phyloP scores from a whole-genome alignment of 2,329 filamentous ascomycete genomes.

The Clarireedia paspali region DNA sequence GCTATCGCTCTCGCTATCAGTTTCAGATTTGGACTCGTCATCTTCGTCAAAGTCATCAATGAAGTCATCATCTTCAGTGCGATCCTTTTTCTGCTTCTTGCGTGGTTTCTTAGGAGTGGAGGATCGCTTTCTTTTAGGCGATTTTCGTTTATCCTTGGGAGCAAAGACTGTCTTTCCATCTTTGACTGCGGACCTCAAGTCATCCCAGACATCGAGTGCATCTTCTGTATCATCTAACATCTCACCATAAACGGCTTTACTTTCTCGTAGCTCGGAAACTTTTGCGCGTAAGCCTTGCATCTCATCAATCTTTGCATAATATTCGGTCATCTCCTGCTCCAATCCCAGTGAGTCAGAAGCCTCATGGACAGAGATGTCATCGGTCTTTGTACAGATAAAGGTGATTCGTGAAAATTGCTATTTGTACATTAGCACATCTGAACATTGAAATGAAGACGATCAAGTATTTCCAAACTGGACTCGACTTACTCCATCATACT shows the following conservation, averaged over 20 bases:
- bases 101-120: slow-evolving; percentile 12
- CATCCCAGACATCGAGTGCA: slow-evolving; percentile 39
- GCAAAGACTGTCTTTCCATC: slow-evolving; percentile 37
- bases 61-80: slow-evolving; percentile 27
- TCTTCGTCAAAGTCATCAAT: slow-evolving; percentile 22
- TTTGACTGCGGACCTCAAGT: slow-evolving; percentile 31
- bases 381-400: slow-evolving; percentile 57
- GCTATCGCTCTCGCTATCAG: slow-evolving; percentile 16
- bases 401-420: slow-evolving; percentile 7
- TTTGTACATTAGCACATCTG: not conserved
- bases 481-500: slow-evolving; percentile 42
- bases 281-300: slow-evolving; percentile 14
- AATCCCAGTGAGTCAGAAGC: slow-evolving; percentile 31
- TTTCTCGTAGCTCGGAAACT: slow-evolving; percentile 27
- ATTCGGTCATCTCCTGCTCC: slow-evolving; percentile 31
- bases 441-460: too few relatives aligned
- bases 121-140: slow-evolving; percentile 37
- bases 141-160: slow-evolving; percentile 15
- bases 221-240: slow-evolving; percentile 33
- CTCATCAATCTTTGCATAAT: slow-evolving; percentile 26
- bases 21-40: slow-evolving; percentile 15
- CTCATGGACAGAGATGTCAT: slow-evolving; percentile 44
- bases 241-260: slow-evolving; percentile 29
- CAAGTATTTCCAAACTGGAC: too few relatives aligned
- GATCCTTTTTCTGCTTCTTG: slow-evolving; percentile 21